Percentiles rank a stretch among this genome's conserved stretches.
These are phyloP conservation scores for Kluyveromyces nonfermentans DNA, from an alignment of 805 yeast genomes.

Conservation along the genomic window DNA sequence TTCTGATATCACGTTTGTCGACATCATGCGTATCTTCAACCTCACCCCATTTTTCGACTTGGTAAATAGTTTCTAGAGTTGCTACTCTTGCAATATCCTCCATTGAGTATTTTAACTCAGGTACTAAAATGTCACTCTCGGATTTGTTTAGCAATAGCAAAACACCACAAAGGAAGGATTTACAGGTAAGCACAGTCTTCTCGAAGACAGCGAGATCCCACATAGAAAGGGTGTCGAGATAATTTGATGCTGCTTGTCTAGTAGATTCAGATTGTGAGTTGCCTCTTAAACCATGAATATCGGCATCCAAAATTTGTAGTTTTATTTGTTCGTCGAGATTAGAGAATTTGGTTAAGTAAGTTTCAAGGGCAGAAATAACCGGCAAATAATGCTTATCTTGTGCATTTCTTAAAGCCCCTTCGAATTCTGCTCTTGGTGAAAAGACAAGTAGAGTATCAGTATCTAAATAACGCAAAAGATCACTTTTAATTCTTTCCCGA, in stretches of 20 bases:
- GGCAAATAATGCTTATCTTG: conserved; percentile 76
- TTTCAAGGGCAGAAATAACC: conserved; percentile 57
- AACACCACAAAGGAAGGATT: conserved; percentile 79
- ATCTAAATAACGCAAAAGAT: conserved; percentile 74
- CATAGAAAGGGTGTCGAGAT: conserved; percentile 51
- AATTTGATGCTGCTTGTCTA: conserved; percentile 50
- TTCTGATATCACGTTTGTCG: conserved; percentile 80
- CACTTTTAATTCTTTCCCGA: conserved; percentile 44
- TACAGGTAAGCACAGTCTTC: conserved; percentile 75
- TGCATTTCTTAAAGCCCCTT: conserved; percentile 68
- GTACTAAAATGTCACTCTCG: conserved; percentile 6
- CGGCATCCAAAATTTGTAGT: conserved; percentile 66
- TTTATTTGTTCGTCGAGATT: conserved; percentile 25
- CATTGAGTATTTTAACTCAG: conserved; percentile 34
- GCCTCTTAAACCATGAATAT: conserved; percentile 71
- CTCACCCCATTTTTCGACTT: conserved; percentile 92
- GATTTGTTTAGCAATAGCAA: conserved; percentile 44
- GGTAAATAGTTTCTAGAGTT: conserved; percentile 73
- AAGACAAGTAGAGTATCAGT: conserved; percentile 89
- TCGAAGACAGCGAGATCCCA: conserved; percentile 88
- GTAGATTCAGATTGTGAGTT: conserved; percentile 59
- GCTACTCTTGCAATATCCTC: conserved; percentile 72
- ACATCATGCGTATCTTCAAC: conserved; percentile 98
- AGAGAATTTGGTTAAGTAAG: conserved; percentile 35
- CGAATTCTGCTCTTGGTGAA: conserved; percentile 72